phyloP scores from a whole-genome alignment of 352 stramenopile species.

The Globisporangium cylindrosporum region DNA sequence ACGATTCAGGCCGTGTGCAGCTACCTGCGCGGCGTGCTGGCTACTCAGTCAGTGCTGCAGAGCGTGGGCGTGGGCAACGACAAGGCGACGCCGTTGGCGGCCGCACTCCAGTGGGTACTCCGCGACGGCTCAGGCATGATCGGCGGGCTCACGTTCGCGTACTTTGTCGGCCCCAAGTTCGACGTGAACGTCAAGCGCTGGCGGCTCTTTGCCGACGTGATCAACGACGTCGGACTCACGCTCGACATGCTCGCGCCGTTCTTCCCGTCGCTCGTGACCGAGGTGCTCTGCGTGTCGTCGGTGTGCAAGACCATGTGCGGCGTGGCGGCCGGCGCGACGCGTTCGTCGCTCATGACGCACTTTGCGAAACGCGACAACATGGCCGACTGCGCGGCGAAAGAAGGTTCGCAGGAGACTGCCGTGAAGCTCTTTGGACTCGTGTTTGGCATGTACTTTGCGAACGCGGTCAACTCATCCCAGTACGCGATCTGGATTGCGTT shows the following conservation, averaged over 20 bases:
- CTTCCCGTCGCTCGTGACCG: constrained; percentile 62
- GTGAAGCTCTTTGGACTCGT: constrained; percentile 93
- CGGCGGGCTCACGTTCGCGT: constrained; percentile 93
- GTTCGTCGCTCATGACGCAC: constrained; percentile 90
- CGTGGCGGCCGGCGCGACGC: constrained; percentile 92
- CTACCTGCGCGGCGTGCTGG: constrained; percentile 93
- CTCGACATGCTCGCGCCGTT: constrained; percentile 82
- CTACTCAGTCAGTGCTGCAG: constrained; percentile 91
- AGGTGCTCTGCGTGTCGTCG: constrained; percentile 82
- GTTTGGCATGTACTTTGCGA: constrained; percentile 84
- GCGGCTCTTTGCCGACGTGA: constrained; percentile 94
- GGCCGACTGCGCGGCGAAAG: constrained; percentile 93
- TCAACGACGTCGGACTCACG: constrained; percentile 94
- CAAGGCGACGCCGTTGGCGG: constrained; percentile 62
- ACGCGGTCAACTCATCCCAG: constrained; percentile 60
- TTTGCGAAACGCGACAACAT: constrained; percentile 87
- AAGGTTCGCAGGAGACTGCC: constrained; percentile 95
- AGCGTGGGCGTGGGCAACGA: constrained; percentile 92
- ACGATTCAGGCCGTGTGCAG: constrained; percentile 93
- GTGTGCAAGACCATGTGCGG: constrained; percentile 95
- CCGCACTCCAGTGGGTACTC: constrained; percentile 77
- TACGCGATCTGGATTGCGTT: constrained; percentile 90
- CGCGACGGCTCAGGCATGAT: constrained; percentile 83
- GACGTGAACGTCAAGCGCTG: constrained; percentile 96
- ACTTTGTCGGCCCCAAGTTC: constrained; percentile 86